Evolutionary conservation across 768 basidiomycete species (phyloP), one percentile per base, ranked within the genome.

Genomic region (Coprinellus micaceus): DNA sequence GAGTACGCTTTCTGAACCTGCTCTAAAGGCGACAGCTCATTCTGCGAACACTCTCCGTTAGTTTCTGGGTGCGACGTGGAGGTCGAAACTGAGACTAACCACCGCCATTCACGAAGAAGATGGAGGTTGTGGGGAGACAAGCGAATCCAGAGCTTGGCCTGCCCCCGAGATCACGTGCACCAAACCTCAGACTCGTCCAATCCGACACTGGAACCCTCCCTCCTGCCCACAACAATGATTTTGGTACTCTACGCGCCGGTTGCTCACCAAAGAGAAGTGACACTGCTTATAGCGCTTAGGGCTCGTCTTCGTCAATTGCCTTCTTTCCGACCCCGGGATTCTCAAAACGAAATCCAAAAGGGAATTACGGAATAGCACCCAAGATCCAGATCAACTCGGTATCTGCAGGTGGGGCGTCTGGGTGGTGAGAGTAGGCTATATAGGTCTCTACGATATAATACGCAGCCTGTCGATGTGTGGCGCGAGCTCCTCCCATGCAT

Each of bases 1-100:
- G 80, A 74, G 67, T 92, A 92, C 10, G 90, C 90, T 65, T 75
- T 78, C 63, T 80, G 78, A 55, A 91, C 82, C 64, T 85, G 72
- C 52, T 71, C 69, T 59, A 79, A 64, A 12, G 74, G 73, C 58
- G 70, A 71, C 21, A 58, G 59, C 61, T 70, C 68, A 63, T 70
- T 64, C 71, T 76, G 56, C 57, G 60, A 63, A 59, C 57, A 59
- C n/a, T 28, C 17, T 48, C n/a, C n/a, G n/a, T n/a, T n/a, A n/a
- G n/a, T n/a, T n/a, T n/a, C n/a, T n/a, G n/a, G n/a, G n/a, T n/a
- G n/a, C 51, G 29, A 36, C 56, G 33, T 43, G 47, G 61, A 45
- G 45, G 48, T 4, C 51, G 47, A 25, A 33, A 36, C 50, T 25
- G 43, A 37, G 28, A 56, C 24, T 57, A 66, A 74, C 60, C 66